A percentile compares a stretch with the other conserved stretches of the same genome.
phyloP scores from a whole-genome alignment of 2,329 filamentous ascomycete genomes.

The Tolypocladium pustulatum region DNA sequence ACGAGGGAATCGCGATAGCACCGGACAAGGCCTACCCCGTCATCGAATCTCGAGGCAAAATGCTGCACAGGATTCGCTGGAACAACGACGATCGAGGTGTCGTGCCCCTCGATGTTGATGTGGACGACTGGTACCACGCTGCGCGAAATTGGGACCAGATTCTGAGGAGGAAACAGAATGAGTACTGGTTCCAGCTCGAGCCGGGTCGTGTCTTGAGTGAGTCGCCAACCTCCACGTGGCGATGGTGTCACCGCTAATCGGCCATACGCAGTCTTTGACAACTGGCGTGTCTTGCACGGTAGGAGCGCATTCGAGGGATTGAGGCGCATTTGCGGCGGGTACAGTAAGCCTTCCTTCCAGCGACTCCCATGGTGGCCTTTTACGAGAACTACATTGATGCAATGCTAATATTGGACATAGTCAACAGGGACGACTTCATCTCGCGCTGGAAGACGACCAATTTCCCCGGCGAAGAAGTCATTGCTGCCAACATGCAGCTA shows the following conservation, averaged over 20 bases:
- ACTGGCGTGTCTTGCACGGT: conserved; percentile 90
- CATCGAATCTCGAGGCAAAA: conserved; percentile 44
- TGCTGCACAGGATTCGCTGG: conserved; percentile 63
- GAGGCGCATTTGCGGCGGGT: conserved; percentile 81
- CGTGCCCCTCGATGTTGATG: conserved; percentile 42
- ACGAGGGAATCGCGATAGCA: conserved; percentile 69
- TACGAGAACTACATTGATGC: not conserved
- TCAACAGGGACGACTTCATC: conserved; percentile 71
- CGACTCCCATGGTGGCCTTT: not conserved
- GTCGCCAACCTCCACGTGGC: conserved; percentile 17
- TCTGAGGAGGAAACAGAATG: conserved; percentile 50
- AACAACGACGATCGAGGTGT: conserved; percentile 83
- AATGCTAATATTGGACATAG: conserved; percentile 26
- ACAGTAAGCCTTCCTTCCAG: conserved; percentile 51
- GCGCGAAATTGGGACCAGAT: conserved; percentile 65
- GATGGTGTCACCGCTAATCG: not conserved
- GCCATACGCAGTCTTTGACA: conserved; percentile 65
- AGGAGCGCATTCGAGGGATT: conserved; percentile 73
- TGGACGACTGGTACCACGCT: conserved; percentile 66
- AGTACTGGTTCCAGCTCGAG: conserved; percentile 72
- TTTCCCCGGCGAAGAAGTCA: conserved; percentile 36
- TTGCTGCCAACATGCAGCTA: conserved; percentile 23
- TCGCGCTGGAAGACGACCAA: conserved; percentile 68
- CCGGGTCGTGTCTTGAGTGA: conserved; percentile 70
- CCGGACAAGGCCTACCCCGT: conserved; percentile 64